These are phyloP conservation scores for Kuraishia molischiana DNA, from an alignment of 805 yeast genomes.

Conservation along the genomic window DNA sequence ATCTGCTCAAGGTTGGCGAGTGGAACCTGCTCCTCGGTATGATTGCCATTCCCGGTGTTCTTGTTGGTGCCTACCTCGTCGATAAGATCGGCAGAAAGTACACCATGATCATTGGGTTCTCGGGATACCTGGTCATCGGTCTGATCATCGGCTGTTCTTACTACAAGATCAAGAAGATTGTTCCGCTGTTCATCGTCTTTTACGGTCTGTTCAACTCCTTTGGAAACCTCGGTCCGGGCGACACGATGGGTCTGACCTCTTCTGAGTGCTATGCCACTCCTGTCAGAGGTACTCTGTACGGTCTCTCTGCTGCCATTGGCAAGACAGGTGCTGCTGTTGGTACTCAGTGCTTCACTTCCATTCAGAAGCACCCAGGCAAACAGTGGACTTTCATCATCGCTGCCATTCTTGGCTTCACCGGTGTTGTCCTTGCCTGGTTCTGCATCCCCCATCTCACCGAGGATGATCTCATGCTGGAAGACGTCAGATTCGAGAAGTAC, in stretches of 20 bases:
- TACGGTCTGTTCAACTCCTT: constrained; percentile 63
- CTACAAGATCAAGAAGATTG: constrained; percentile 43
- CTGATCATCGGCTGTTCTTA: constrained; percentile 61
- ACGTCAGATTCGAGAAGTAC: constrained; percentile 50
- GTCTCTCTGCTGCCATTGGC: constrained; percentile 71
- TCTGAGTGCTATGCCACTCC: constrained; percentile 71
- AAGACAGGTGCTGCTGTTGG: constrained; percentile 84
- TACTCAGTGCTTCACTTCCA: constrained; percentile 61
- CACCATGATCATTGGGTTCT: constrained; percentile 62
- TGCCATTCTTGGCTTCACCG: constrained; percentile 60
- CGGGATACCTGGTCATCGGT: constrained; percentile 64
- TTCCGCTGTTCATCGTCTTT: constrained; percentile 57
- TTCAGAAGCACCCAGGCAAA: constrained; percentile 52
- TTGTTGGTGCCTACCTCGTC: constrained; percentile 57
- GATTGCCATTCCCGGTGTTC: constrained; percentile 65
- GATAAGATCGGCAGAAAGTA: constrained; percentile 64
- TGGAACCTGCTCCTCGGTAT: constrained; percentile 62
- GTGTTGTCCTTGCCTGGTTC: constrained; percentile 48
- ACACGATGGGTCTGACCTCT: constrained; percentile 57
- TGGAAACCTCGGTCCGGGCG: constrained; percentile 77
- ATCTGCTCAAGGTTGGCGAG: constrained; percentile 52
- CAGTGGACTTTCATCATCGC: constrained; percentile 75
- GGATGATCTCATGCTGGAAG: constrained; percentile 60
- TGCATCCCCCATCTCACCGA: constrained; percentile 62
- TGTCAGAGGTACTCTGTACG: constrained; percentile 68